Base-by-base conservation (phyloP, 495 filamentous ascomycete genomes). In the Penicillium cosmopolitanum region DNA sequence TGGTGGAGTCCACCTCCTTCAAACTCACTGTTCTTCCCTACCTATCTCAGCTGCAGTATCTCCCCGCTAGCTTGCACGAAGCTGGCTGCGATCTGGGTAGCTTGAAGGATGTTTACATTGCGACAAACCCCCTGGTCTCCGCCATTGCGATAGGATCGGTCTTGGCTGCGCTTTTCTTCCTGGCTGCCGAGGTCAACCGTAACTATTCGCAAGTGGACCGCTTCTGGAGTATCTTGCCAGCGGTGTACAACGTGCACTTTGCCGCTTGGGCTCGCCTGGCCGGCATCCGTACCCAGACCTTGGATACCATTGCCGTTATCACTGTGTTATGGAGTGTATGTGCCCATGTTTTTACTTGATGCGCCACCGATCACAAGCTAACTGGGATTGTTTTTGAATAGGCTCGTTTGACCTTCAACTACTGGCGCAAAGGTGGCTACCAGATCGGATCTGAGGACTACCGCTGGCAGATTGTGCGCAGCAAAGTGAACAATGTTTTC, bases 131-230 rank as follows among this genome's bases (percentile, higher is more conserved):
- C 2, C 68, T 96, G 28, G 81, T 96, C 10, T 85, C 84, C 4
- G 92, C 88, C 18, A 78, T 95, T 61, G 88, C 85, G 2, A 79
- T 96, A 60, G 85, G 89, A 3, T 66, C 94, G 15, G 76, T 85
- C 34, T 65, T 94, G 10, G 85, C 87, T 23, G 82, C 80, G 2
- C 56, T 93, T 6, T 89, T 94, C 60, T 78, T 97, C 28, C 58
- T 94, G 31, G 75, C 82, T 3, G 87, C 90, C 28, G 95, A 98
- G 73, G 74, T 93, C 74, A 97, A 91, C 73, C 83, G 84, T 51
- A 98, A 99, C 75, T 97, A 91, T 74, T 96, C 91, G 8, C 94
- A 98, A 73, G 88, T 99, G 10, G 96, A 99, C 71, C 83, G 96
- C 2, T 77, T 86, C 62, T 99, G 96, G 96, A 91, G 89, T 69